Evolutionary conservation across 257 asterid genomes (phyloP).

Genomic region (Gentiana straminea): DNA sequence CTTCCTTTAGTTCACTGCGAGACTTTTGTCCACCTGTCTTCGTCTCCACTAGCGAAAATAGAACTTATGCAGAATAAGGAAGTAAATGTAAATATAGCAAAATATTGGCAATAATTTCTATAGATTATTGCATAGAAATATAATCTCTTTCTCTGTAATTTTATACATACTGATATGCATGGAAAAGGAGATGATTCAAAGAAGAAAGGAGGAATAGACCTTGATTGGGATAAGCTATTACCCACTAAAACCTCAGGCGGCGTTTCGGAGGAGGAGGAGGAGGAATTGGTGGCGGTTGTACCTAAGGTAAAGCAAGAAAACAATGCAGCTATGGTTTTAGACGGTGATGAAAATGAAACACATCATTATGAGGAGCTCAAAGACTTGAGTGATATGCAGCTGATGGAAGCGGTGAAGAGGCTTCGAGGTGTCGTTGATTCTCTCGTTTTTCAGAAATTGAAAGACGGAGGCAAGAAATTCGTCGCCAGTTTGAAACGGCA

Average conservation of each 20-base stretch:
- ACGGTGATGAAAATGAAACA: conserved; percentile 1
- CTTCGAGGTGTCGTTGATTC: neutral
- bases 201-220: neutral
- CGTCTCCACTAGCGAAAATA: too few species aligned
- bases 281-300: conserved; percentile 11
- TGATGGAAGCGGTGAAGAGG: conserved; percentile 4
- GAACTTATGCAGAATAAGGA: too few species aligned
- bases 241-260: neutral
- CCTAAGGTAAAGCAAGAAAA: neutral
- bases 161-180: conserved; percentile 3
- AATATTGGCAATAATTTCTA: too few species aligned
- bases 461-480: conserved; percentile 21
- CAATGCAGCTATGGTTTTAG: neutral
- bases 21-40: too few species aligned
- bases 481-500: neutral
- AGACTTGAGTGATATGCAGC: neutral
- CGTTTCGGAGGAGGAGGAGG: conserved; percentile 12
- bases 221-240: conserved; percentile 15
- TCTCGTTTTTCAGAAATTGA: neutral
- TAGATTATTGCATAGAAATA: too few species aligned
- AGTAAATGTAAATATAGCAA: too few species aligned
- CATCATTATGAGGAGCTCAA: neutral
- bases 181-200: conserved; percentile 4
- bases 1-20: too few species aligned
- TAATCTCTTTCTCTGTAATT: too few species aligned